Evolutionary conservation across 2,329 filamentous ascomycete genomes (phyloP).

Genomic region (Orbilia javanica): DNA sequence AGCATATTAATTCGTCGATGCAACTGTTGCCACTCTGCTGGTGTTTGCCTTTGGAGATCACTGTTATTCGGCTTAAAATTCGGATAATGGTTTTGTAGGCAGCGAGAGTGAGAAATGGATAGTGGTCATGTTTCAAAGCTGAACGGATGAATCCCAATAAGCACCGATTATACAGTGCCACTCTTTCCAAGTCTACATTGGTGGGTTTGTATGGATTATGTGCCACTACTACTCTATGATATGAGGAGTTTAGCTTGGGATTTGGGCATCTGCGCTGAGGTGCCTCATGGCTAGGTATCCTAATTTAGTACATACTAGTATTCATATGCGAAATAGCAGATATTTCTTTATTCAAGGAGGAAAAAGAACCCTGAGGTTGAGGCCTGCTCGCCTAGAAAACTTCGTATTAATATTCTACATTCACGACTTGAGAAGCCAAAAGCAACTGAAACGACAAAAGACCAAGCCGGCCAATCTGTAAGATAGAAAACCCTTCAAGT

Average conservation of each 20-base stretch:
- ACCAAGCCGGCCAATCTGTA: background rate
- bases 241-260: background rate
- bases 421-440: background rate
- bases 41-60: background rate
- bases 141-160: background rate
- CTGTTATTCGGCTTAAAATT: slow-evolving; percentile 35
- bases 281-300: background rate
- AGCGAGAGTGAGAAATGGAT: too few relatives aligned
- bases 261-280: background rate
- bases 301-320: background rate
- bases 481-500: background rate
- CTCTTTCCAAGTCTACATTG: too few relatives aligned
- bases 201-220: background rate
- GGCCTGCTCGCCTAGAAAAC: background rate
- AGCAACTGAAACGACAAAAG: background rate
- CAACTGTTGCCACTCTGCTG: background rate
- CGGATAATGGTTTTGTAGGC: slow-evolving; percentile 12
- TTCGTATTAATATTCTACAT: background rate
- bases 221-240: too few relatives aligned
- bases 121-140: background rate
- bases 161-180: background rate
- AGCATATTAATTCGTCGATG: background rate
- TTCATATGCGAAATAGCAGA: background rate
- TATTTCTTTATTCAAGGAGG: background rate
- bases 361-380: background rate